These are phyloP conservation scores for Trichoderma simmonsii DNA, from an alignment of 2,329 filamentous ascomycete genomes.

Conservation along the genomic window DNA sequence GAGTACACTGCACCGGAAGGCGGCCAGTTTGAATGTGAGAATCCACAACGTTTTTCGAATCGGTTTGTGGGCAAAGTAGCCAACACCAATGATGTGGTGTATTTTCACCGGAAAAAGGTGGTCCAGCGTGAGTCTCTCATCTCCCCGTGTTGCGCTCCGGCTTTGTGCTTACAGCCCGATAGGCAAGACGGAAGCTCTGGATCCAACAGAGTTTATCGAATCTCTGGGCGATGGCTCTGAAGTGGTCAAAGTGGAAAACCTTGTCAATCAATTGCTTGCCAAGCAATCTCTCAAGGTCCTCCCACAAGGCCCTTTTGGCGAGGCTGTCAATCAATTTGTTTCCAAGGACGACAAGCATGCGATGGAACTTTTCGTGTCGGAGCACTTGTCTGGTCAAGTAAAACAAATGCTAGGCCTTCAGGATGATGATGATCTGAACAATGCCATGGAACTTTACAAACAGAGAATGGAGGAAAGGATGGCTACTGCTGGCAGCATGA, in stretches of 20 bases:
- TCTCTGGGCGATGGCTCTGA: constrained; percentile 53
- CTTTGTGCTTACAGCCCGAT: constrained; percentile 15
- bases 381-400: constrained; percentile 68
- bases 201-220: constrained; percentile 62
- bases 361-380: constrained; percentile 76
- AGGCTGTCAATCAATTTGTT: constrained; percentile 89
- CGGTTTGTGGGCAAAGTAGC: constrained; percentile 87
- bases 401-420: constrained; percentile 64
- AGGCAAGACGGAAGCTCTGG: constrained; percentile 40
- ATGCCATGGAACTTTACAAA: constrained; percentile 71
- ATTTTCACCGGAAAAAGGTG: constrained; percentile 89
- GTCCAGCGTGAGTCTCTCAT: constrained; percentile 31
- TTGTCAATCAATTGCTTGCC: constrained; percentile 83
- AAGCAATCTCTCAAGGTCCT: constrained; percentile 89
- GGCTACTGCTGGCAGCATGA: constrained; percentile 54
- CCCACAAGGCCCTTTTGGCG: constrained; percentile 86
- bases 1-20: constrained; percentile 85
- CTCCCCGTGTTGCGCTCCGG: not conserved
- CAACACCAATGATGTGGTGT: constrained; percentile 89
- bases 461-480: constrained; percentile 69
- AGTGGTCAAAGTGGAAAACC: constrained; percentile 78
- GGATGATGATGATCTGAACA: constrained; percentile 64
- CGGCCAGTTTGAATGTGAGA: constrained; percentile 84
- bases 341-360: constrained; percentile 93
- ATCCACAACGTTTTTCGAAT: constrained; percentile 93